Percentiles rank a stretch among this genome's conserved stretches.
These are phyloP conservation scores for Alternaria postmessia DNA, from an alignment of 2,329 filamentous ascomycete species.

Conservation along the genomic window DNA sequence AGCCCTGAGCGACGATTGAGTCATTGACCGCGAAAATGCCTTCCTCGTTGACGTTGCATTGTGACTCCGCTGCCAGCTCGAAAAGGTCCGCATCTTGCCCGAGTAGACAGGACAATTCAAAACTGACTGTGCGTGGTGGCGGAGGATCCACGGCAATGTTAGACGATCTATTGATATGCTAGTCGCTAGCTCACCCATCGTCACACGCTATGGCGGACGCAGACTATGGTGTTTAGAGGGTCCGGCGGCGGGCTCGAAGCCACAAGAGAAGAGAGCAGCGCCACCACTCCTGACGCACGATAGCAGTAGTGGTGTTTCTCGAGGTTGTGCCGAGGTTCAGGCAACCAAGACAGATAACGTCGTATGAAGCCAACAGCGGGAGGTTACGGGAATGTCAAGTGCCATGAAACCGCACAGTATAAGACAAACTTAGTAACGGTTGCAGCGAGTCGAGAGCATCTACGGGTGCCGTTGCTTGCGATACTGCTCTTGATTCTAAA, in stretches of 20 bases:
- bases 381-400: slow-evolving; percentile 12
- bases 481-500: not conserved
- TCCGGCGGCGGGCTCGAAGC: slow-evolving; percentile 18
- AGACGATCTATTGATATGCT: slow-evolving; percentile 26
- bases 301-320: slow-evolving; percentile 1
- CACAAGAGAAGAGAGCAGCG: slow-evolving; percentile 14
- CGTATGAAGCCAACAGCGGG: slow-evolving; percentile 1
- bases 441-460: not conserved
- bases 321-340: slow-evolving; percentile 5
- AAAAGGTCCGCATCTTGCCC: slow-evolving; percentile 2
- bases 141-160: slow-evolving; percentile 25
- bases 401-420: not conserved
- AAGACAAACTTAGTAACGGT: not conserved
- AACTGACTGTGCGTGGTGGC: slow-evolving; percentile 18
- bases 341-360: slow-evolving; percentile 10
- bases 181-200: slow-evolving; percentile 23
- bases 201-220: slow-evolving; percentile 12
- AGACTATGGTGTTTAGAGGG: slow-evolving; percentile 26
- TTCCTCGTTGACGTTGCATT: slow-evolving; percentile 4
- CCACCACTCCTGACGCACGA: slow-evolving; percentile 24
- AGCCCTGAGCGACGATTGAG: slow-evolving; percentile 5
- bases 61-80: not conserved
- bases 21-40: slow-evolving; percentile 12
- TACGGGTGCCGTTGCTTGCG: not conserved
- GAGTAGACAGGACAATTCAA: slow-evolving; percentile 17